Evolutionary conservation across 2,329 filamentous ascomycete genomes (phyloP), one percentile per base, ranked within the genome.

Genomic region (Seiridium cupressi): DNA sequence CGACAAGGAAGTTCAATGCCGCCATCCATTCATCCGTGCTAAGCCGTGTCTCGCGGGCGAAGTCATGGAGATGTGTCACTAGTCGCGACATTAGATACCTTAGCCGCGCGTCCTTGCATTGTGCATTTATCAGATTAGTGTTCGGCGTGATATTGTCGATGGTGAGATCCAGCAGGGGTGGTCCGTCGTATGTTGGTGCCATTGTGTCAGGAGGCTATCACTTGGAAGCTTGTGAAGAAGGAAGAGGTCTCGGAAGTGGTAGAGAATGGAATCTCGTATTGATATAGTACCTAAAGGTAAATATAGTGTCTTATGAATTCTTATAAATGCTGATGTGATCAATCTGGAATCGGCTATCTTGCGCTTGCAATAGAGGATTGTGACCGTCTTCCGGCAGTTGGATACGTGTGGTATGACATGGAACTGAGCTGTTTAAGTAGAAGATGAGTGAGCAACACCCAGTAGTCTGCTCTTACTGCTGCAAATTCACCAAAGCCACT

Each of bases 131-230:
- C 51, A 82, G 79, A 69, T 89, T 82, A 38, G 89, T 87, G 69
- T 93, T 92, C 55, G 89, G 84, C 58, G 90, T 93, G 74, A 93
- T 93, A 74, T 93, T 93, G 70, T 92, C 89, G 65, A 89, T 89
- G 1, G 88, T 92, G 42, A 93, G 80, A 74, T 93, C 86, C 70
- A 89, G 88, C 73, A 89, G 77, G 6, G 78, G 76, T 60, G 84
- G 84, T 51, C 55, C 62, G 35, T 67, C 63, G 51, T 47, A 53
- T n/a, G 65, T 38, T 13, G 68, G 51, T 47, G 69, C 63, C 70
- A 71, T 72, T 55, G 49, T 18, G 4, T 51, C 2, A 4, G 6
- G 34, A n/a, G 10, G 32, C 18, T 7, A n/a, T 2, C 11, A 51
- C 8, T 3, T n/a, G 11, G 18, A 36, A 5, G 8, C 7, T 32